These are phyloP conservation scores for Penicillium lividum DNA, from an alignment of 495 filamentous ascomycete species.

Conservation along the genomic window DNA sequence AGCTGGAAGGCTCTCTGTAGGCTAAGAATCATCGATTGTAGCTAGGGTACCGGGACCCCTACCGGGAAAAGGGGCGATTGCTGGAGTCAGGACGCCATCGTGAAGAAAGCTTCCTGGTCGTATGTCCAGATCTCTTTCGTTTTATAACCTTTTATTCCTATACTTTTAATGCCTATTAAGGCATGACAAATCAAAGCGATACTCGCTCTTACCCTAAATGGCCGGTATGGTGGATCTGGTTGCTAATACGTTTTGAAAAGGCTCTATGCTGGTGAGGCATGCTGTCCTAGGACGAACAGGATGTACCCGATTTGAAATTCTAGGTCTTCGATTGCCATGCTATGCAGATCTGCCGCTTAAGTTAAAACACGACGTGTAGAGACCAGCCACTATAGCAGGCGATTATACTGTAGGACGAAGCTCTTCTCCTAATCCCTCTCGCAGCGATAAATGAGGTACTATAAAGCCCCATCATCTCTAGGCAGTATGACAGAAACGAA, in stretches of 20 bases:
- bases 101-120: not conserved
- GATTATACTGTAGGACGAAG: not conserved
- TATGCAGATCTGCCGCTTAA: not conserved
- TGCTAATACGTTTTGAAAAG: not conserved
- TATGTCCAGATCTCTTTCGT: not conserved
- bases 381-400: not conserved
- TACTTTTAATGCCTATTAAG: not conserved
- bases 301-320: not conserved
- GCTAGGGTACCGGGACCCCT: too few relatives aligned
- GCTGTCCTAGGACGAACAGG: not conserved
- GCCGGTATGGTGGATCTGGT: not conserved
- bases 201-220: not conserved
- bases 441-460: not conserved
- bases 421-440: not conserved
- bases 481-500: too few relatives aligned
- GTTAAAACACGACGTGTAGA: not conserved
- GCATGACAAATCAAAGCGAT: not conserved
- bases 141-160: not conserved
- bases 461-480: not conserved
- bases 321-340: not conserved
- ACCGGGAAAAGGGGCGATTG: too few relatives aligned
- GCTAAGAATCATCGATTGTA: not conserved
- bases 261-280: not conserved
- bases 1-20: not conserved
- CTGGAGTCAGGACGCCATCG: too few relatives aligned